These are phyloP conservation scores for Populus alba DNA, from an alignment of 345 rosid genomes.

Conservation along the genomic window DNA sequence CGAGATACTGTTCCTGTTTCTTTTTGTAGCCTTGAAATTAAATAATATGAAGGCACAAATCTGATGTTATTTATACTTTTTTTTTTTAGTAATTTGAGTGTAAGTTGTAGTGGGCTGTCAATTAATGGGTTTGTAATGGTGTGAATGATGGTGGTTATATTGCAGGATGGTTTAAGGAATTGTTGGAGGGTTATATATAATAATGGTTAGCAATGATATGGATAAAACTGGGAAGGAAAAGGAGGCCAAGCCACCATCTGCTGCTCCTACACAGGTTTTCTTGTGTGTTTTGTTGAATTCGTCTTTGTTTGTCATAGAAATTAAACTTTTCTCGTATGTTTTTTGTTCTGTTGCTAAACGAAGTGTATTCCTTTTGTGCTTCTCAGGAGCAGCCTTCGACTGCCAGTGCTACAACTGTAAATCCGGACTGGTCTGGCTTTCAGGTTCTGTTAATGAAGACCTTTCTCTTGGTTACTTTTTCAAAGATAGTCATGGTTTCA, in stretches of 20 bases:
- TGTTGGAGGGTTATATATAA: conserved; percentile 21
- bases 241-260: conserved; percentile 54
- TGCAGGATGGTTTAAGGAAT: conserved; percentile 50
- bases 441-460: conserved; percentile 53
- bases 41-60: background rate
- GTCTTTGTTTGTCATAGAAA: conserved; percentile 10
- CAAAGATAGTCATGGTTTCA: background rate
- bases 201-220: conserved; percentile 68
- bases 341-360: background rate
- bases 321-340: conserved; percentile 2
- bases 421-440: conserved; percentile 95
- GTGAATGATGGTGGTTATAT: background rate
- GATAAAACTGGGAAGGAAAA: conserved; percentile 72
- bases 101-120: background rate
- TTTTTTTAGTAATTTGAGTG: background rate
- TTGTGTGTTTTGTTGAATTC: conserved; percentile 11
- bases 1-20: background rate
- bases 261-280: conserved; percentile 61
- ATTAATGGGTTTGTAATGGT: background rate
- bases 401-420: conserved; percentile 53
- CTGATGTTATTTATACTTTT: background rate
- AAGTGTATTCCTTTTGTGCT: conserved; percentile 8
- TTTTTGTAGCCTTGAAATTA: background rate
- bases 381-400: conserved; percentile 69
- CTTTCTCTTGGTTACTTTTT: background rate